phyloP scores from a whole-genome alignment of 1,139 yeast genomes.

The Pichia sp. region DNA sequence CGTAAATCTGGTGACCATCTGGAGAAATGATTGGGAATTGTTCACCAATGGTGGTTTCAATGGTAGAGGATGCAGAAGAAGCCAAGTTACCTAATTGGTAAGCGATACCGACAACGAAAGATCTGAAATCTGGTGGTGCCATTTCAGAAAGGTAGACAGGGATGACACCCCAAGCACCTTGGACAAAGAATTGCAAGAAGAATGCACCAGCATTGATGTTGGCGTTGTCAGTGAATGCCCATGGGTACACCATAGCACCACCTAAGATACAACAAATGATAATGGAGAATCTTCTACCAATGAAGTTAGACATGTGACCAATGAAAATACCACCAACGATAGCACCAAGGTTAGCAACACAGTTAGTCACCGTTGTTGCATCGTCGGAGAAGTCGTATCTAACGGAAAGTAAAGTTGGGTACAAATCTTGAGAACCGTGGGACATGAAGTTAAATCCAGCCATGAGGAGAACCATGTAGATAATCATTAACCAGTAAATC shows the following conservation, averaged over 20 bases:
- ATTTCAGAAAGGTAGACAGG: constrained; percentile 74
- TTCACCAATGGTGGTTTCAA: constrained; percentile 69
- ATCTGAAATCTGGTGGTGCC: constrained; percentile 69
- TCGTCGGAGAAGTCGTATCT: constrained; percentile 45
- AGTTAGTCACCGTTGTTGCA: constrained; percentile 57
- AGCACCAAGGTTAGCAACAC: constrained; percentile 68
- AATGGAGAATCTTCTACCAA: constrained; percentile 55
- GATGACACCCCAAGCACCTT: constrained; percentile 85
- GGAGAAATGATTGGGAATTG: constrained; percentile 45
- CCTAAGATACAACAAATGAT: constrained; percentile 58
- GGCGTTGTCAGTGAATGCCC: constrained; percentile 53
- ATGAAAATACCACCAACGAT: constrained; percentile 54
- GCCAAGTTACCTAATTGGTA: constrained; percentile 83
- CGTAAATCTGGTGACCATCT: constrained; percentile 31
- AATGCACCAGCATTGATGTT: constrained; percentile 74
- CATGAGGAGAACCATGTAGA: constrained; percentile 50
- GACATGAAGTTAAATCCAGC: constrained; percentile 63
- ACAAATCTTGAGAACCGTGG: constrained; percentile 70
- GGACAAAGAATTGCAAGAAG: constrained; percentile 73
- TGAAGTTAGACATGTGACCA: constrained; percentile 54
- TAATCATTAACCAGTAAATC: constrained; percentile 37
- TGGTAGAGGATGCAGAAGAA: constrained; percentile 77
- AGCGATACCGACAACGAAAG: constrained; percentile 67
- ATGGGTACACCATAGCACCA: constrained; percentile 54
- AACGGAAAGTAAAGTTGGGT: constrained; percentile 53